Base-by-base conservation (phyloP, 2,329 filamentous ascomycete genomes). In the Fusarium sp. region DNA sequence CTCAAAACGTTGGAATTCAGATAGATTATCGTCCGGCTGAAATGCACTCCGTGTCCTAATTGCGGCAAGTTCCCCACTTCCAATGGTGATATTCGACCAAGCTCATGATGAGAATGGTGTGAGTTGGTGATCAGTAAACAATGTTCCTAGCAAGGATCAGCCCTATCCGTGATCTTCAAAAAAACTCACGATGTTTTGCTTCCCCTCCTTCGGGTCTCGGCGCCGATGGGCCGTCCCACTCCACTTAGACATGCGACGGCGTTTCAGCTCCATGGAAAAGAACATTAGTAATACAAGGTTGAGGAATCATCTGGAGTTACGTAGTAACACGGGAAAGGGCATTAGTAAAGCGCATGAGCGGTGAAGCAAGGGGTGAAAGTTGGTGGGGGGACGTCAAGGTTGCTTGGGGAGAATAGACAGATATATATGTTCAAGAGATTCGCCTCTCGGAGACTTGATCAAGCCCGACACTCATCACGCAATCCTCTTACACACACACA, bases 261-360 rank as follows among this genome's bases (percentile, higher is more conserved):
- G 59, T 15, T n/a, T 50, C 50, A 56, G 54, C 37, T 56, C 27
- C 30, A 57, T 20, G 35, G 11, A 25, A 30, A 52, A 43, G 5
- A 20, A 25, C 62, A 70, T 75, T 75, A 75, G 59, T 75, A 75
- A 75, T 75, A 47, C 62, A 20, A 14, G 4, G n/a, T 11, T 62
- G 40, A 33, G 27, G 43, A 12, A 30, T n/a, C 40, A 30, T 37
- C n/a, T 33, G 33, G 32, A 57, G 32, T 20, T 17, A 37, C 35
- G 35, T 37, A 37, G 35, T 38, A 15, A 25, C 4, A 22, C n/a
- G 52, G 45, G 20, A 32, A 47, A 47, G 20, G 20, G 25, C 40
- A 71, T 72, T 72, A 68, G 64, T 71, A 71, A 63, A 58, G 50
- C 27, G 17, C 22, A 12, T 22, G 52, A 60, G 73, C 74, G 74